These are phyloP conservation scores for Penicillium sp. DNA, from an alignment of 2,329 filamentous ascomycete genomes.

Conservation along the genomic window DNA sequence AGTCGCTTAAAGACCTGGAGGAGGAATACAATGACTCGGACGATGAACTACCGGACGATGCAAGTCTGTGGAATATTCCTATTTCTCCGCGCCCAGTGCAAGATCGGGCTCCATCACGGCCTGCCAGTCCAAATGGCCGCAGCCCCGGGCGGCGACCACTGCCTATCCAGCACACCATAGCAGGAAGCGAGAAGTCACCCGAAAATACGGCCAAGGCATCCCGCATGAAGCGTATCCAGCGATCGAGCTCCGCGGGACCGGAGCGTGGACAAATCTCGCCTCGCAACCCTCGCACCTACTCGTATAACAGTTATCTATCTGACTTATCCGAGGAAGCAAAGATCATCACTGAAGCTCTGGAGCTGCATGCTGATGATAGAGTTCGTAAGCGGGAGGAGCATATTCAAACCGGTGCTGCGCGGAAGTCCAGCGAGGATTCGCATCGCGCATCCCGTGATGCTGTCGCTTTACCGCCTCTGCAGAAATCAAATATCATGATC, in stretches of 20 bases:
- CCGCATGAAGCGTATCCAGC: conserved; percentile 29
- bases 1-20: conserved; percentile 49
- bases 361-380: conserved; percentile 54
- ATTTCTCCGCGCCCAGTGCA: conserved; percentile 46
- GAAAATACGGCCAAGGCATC: conserved; percentile 30
- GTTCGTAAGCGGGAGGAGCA: conserved; percentile 46
- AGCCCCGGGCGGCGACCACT: conserved; percentile 41
- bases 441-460: conserved; percentile 36
- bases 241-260: conserved; percentile 42
- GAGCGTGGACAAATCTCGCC: conserved; percentile 42
- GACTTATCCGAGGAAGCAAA: conserved; percentile 60
- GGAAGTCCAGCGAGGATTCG: conserved; percentile 39
- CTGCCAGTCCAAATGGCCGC: conserved; percentile 42
- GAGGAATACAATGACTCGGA: conserved; percentile 52
- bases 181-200: conserved; percentile 26
- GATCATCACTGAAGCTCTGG: conserved; percentile 58
- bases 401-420: conserved; percentile 45
- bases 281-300: conserved; percentile 51
- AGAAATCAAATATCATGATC: conserved; percentile 62
- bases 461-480: conserved; percentile 57
- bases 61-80: conserved; percentile 51
- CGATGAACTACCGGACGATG: conserved; percentile 51
- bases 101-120: conserved; percentile 40
- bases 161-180: conserved; percentile 41
- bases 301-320: conserved; percentile 57